Evolutionary conservation across 1,284 basidiomycete genomes (phyloP), one percentile per base, ranked within the genome.

Genomic region (Pseudozyma hubeiensis): DNA sequence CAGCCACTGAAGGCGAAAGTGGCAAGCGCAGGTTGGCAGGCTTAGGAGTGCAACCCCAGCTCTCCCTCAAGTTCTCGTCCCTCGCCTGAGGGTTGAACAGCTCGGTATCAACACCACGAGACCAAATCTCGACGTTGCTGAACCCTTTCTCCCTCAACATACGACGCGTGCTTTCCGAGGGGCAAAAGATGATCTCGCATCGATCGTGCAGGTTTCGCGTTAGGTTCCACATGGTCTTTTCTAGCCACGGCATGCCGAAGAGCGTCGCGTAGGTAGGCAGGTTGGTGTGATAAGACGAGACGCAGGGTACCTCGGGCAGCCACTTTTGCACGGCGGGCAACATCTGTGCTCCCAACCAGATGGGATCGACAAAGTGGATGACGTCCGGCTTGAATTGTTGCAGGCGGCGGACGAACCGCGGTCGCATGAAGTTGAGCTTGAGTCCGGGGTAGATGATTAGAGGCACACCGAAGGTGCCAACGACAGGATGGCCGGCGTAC

Each of bases 401-500:
- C 29, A 86, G 60, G 16, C 86, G 84, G n/a, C 85, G 81, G 54
- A 88, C 79, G 76, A 89, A 88, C 44, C 86, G 85, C 1, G 88
- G 88, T 1, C 88, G 86, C 49, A 88, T 84, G 70, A 89, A 89
- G 81, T 89, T 89, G 75, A 89, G 86, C 81, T 88, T 88, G 48
- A 89, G 84, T 0, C 87, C 87, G 0, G 88, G 88, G 66, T 88
- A 89, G 44, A 88, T 83, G 37, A 88, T 79, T 4, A 89, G 82
- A 0, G 88, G 88, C 7, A 89, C 84, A 14, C 88, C 88, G n/a
- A 86, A 84, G 0, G 88, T 89, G 8, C 88, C 88, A 7, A 88
- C 87, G 0, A 89, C 85, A 3, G 88, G 86, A 59, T 88, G 87
- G 0, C 86, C 87, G 5, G 87, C 87, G 76, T 88, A 88, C 50